Conservation (phyloP, 2,329 filamentous ascomycete species). For the Pyrenophora teres region DNA sequence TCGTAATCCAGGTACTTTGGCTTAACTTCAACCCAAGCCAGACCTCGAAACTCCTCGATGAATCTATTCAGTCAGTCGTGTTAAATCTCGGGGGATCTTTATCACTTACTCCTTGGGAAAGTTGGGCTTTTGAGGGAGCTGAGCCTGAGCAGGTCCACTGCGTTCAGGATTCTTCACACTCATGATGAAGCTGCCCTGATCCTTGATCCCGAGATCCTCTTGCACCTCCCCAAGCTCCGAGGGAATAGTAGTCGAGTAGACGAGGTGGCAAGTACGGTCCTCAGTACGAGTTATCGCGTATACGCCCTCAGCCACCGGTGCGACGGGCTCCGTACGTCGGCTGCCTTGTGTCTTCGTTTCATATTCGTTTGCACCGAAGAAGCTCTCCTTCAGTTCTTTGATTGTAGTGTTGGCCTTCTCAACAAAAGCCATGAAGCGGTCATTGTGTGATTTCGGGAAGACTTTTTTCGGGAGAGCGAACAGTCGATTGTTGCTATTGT, state of each 20-base stretch:
- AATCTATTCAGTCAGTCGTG: slow-evolving; percentile 54
- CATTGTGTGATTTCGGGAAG: slow-evolving; percentile 69
- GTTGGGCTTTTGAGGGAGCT: slow-evolving; percentile 67
- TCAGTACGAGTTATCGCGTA: slow-evolving; percentile 76
- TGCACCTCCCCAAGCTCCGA: slow-evolving; percentile 72
- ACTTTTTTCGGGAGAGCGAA: slow-evolving; percentile 84
- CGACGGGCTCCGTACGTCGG: slow-evolving; percentile 70
- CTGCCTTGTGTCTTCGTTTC: slow-evolving; percentile 75
- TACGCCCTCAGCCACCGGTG: slow-evolving; percentile 80
- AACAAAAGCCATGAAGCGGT: slow-evolving; percentile 81
- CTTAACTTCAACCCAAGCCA: slow-evolving; percentile 75
- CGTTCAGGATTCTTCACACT: slow-evolving; percentile 80
- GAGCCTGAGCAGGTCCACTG: slow-evolving; percentile 66
- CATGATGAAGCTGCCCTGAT: slow-evolving; percentile 76
- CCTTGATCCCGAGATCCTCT: slow-evolving; percentile 70
- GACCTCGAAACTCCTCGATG: slow-evolving; percentile 70
- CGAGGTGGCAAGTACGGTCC: slow-evolving; percentile 73
- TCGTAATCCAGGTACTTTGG: slow-evolving; percentile 76
- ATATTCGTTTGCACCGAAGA: slow-evolving; percentile 70
- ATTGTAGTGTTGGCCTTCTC: slow-evolving; percentile 72
- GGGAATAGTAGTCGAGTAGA: slow-evolving; percentile 78
- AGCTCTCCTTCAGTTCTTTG: slow-evolving; percentile 71
- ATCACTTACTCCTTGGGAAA: slow-evolving; percentile 69
- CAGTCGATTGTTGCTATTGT: slow-evolving; percentile 68
- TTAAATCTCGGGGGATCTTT: rapidly evolving